Conservation (phyloP, 331 rosid genomes). For the Cydonia oblonga region DNA sequence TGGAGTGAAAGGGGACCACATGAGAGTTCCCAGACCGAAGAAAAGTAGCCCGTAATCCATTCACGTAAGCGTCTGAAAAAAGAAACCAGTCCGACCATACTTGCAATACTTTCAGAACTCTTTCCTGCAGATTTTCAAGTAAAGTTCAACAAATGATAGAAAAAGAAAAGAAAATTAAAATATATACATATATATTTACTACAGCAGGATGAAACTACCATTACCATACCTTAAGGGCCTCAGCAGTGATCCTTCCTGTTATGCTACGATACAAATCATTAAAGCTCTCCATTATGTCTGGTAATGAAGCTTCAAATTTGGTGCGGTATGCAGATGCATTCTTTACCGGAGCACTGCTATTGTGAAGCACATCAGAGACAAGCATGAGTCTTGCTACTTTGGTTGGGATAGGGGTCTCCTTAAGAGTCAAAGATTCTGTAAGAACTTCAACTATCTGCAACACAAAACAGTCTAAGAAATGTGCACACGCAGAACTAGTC, state of each 20-base stretch:
- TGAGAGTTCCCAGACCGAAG: slow-evolving; percentile 87
- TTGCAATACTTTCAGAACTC: slow-evolving; percentile 90
- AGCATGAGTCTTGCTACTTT: slow-evolving; percentile 99
- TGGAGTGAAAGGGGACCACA: slow-evolving; percentile 74
- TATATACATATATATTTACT: not conserved
- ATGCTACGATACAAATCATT: slow-evolving; percentile 84
- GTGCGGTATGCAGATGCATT: slow-evolving; percentile 99
- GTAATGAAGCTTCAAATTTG: slow-evolving; percentile 85
- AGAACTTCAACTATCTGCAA: slow-evolving; percentile 93
- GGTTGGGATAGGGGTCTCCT: slow-evolving; percentile 95
- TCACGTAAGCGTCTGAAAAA: slow-evolving; percentile 91
- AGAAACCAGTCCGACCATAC: slow-evolving; percentile 99
- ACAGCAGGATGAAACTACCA: not conserved
- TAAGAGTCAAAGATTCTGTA: slow-evolving; percentile 95
- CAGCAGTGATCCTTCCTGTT: slow-evolving; percentile 96
- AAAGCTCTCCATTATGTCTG: slow-evolving; percentile 96
- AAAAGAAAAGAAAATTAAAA: not conserved
- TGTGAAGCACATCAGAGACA: slow-evolving; percentile 97
- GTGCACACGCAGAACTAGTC: not conserved
- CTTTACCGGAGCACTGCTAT: slow-evolving; percentile 99
- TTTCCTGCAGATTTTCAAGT: slow-evolving; percentile 50
- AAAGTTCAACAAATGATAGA: slow-evolving; percentile 1
- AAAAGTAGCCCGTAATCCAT: slow-evolving; percentile 92
- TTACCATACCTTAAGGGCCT: slow-evolving; percentile 80
- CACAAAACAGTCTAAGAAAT: slow-evolving; percentile 1